Evolutionary conservation across 805 yeast species (phyloP), one percentile per base, ranked within the genome.

Genomic region (Ogataea parapolymorpha): DNA sequence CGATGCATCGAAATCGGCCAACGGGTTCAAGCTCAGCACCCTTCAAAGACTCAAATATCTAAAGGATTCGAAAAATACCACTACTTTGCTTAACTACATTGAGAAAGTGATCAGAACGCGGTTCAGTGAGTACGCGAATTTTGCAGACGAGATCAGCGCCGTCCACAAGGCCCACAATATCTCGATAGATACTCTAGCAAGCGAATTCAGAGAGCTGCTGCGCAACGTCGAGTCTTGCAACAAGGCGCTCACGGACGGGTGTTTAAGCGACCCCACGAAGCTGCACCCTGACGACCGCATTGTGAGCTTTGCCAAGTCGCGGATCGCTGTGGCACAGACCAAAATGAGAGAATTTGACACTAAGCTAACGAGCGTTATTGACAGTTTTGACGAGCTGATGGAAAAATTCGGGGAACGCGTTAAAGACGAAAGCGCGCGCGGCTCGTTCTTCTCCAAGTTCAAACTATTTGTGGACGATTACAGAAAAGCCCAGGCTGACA

Each of bases 71-170:
- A 79, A 78, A 47, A 83, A 81, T 54, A 77, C 80, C 48, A 73
- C 78, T 68, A 81, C 90, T 0, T 77, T 85, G 50, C 67, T 85
- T 52, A 91, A 85, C 55, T 85, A 82, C 50, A 80, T 85, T 43
- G 95, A 85, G 54, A 79, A 74, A 53, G 68, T 81, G 13, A 64
- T 83, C n/a, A 63, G 95, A 43, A 61, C 65, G 1, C 77, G 80
- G 45, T 85, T 80, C 55, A 83, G 89, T 1, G 84, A 82, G 20
- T 63, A 78, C 13, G 70, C 80, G 44, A 69, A 61, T 2, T 84
- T 85, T 59, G 67, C 80, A 26, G 77, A 77, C 39, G 91, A 85
- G 38, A 61, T 85, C 41, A 54, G 67, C 12, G 73, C 67, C 37
- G 69, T 83, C 31, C 53, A 64, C 18, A 79, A 74, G 17, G 74